Percentiles rank a stretch among this genome's conserved stretches.
Conservation (phyloP, 2,329 filamentous ascomycete species). For the Grosmannia clavigera region DNA sequence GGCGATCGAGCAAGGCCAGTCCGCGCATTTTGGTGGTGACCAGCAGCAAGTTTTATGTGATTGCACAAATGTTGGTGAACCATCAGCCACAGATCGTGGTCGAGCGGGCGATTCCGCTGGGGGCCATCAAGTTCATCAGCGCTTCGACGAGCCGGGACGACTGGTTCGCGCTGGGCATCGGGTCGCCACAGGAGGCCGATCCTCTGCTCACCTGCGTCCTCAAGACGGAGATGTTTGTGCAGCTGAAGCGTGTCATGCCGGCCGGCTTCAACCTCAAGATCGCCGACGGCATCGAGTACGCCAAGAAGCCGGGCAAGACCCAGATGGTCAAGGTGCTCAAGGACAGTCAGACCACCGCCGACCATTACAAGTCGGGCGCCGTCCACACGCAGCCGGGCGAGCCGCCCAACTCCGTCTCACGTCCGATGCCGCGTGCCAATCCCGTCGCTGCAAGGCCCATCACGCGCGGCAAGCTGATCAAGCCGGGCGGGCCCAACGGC, state of each 20-base stretch:
- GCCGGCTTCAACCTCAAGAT: constrained; percentile 75
- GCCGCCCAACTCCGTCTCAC: constrained; percentile 67
- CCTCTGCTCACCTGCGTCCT: constrained; percentile 87
- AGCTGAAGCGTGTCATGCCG: constrained; percentile 68
- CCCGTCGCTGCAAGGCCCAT: constrained; percentile 81
- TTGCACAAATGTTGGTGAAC: constrained; percentile 74
- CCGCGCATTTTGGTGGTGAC: constrained; percentile 78
- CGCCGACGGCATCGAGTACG: constrained; percentile 78
- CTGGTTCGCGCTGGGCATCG: constrained; percentile 88
- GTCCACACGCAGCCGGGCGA: constrained; percentile 82
- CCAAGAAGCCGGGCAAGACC: constrained; percentile 93
- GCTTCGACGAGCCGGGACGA: constrained; percentile 77
- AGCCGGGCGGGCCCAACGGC: constrained; percentile 74
- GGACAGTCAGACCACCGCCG: constrained; percentile 59
- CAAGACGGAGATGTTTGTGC: constrained; percentile 95
- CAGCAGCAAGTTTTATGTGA: constrained; percentile 74
- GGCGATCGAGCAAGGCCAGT: constrained; percentile 86
- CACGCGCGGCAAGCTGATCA: constrained; percentile 84
- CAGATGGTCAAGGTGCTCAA: constrained; percentile 81
- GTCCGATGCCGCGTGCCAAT: constrained; percentile 76
- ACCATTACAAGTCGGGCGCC: constrained; percentile 87
- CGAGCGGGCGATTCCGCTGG: constrained; percentile 71
- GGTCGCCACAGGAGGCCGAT: constrained; percentile 84
- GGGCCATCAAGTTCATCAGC: constrained; percentile 79
- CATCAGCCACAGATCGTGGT: constrained; percentile 68